Base-by-base conservation (phyloP, 2,329 filamentous ascomycete genomes). In the Dryadomyces quercivorus region DNA sequence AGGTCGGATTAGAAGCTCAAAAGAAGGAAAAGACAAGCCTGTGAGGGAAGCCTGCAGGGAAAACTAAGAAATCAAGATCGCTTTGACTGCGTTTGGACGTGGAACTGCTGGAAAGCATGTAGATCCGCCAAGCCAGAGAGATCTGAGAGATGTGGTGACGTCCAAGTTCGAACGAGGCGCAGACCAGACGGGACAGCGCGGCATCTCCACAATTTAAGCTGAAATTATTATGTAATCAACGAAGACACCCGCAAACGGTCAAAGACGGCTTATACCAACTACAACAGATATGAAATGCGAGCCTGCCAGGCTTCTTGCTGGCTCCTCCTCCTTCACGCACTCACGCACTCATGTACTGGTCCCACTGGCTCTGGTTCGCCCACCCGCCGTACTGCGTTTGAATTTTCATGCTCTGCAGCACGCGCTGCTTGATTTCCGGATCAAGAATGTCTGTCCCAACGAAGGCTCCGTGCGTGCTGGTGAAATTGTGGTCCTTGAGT, bases 381-480 rank as follows among this genome's bases (percentile, higher is more conserved):
- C 75, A 70, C 0, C 78, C 78, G 63, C 75, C 75, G 21, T 67
- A 70, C 59, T 64, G 71, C 2, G 84, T 72, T 63, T 89, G 85
- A 20, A 88, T 86, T 71, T 88, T 80, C 76, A 88, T 88, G 64
- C 86, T 91, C 57, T 88, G 80, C 63, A 90, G 62, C 26, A 92
- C 75, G 59, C 85, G 76, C 56, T 65, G 63, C 71, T 85, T 89
- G 53, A 88, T 71, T 58, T 74, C 69, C 5, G 62, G 60, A 58
- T 72, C 72, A 56, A 75, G 70, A 2, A 89, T 79, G 61, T 89
- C 84, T 62, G 76, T 74, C 0, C 78, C 80, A 2, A 73, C 61
- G 58, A 91, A 88, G 0, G 79, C 80, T 0, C 86, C 85, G 65
- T 87, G 81, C 7, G 85, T 84, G 57, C 78, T 78, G 13, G 69